Conservation (phyloP, 202 grass and related monocot species). For the Carex arenaria region DNA sequence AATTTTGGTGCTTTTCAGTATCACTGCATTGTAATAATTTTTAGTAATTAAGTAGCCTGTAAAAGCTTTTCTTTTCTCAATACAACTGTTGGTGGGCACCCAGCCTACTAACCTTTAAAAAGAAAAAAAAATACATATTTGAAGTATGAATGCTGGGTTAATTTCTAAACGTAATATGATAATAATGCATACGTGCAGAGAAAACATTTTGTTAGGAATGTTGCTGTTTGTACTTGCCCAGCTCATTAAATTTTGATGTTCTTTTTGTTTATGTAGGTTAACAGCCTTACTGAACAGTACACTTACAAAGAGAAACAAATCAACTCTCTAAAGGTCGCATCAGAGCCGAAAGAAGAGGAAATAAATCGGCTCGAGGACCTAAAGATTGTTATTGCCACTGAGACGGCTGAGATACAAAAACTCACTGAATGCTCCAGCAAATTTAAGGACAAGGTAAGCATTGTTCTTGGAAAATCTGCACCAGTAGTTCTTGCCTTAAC, state of each 20-base stretch:
- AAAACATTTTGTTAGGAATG: background rate
- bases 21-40: too few relatives aligned
- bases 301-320: conserved; percentile 75
- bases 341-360: conserved; percentile 65
- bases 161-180: background rate
- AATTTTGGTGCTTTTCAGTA: too few relatives aligned
- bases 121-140: background rate
- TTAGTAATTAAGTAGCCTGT: too few relatives aligned
- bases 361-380: conserved; percentile 55
- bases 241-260: conserved; percentile 5
- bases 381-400: conserved; percentile 46
- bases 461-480: background rate
- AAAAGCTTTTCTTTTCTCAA: too few relatives aligned
- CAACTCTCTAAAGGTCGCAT: conserved; percentile 59
- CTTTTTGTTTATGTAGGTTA: conserved; percentile 44
- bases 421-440: conserved; percentile 74
- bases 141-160: background rate
- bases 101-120: too few relatives aligned
- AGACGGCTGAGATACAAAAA: conserved; percentile 62
- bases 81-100: too few relatives aligned
- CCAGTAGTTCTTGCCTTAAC: conserved; percentile 10
- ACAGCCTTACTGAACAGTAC: conserved; percentile 68
- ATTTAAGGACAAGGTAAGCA: conserved; percentile 71
- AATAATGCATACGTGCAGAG: background rate
- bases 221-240: background rate